Percentiles rank a stretch among this genome's conserved stretches.
Conservation (phyloP, 179 eudicot species). For the Corrigiola litoralis region DNA sequence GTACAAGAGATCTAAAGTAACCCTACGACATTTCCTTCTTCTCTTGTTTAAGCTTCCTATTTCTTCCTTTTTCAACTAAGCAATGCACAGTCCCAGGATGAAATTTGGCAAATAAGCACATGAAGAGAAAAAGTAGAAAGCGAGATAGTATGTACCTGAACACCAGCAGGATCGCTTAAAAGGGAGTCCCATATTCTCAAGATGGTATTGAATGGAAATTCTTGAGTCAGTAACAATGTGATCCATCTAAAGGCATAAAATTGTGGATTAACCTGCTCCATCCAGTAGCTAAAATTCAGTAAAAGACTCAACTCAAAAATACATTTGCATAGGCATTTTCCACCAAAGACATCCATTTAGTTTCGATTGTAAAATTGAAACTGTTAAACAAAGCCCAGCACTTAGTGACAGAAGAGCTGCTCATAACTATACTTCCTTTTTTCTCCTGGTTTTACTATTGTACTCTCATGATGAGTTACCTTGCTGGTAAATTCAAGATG, state of each 20-base stretch:
- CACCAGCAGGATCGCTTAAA: slow-evolving; percentile 50
- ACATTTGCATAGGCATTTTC: background rate
- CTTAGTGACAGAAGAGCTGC: background rate
- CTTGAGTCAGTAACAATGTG: slow-evolving; percentile 68
- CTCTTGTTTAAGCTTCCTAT: no score
- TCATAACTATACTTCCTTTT: background rate
- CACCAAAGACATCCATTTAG: background rate
- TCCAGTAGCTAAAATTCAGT: background rate
- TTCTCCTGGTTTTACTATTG: no score
- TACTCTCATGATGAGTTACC: slow-evolving; percentile 23
- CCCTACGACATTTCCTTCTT: no score
- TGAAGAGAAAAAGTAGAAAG: no score
- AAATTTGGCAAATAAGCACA: no score
- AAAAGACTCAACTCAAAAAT: background rate
- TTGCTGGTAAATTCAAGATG: slow-evolving; percentile 58
- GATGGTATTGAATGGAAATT: slow-evolving; percentile 47
- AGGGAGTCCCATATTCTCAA: slow-evolving; percentile 74
- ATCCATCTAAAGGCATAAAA: slow-evolving; percentile 78
- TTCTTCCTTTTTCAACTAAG: no score
- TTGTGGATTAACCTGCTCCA: slow-evolving; percentile 62
- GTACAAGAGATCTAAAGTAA: no score
- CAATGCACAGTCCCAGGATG: no score
- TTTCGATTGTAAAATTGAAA: no score
- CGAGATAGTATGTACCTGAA: slow-evolving; percentile 41
- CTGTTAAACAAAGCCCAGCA: background rate